phyloP scores from a whole-genome alignment of 345 rosid species.

The Boechera stricta region DNA sequence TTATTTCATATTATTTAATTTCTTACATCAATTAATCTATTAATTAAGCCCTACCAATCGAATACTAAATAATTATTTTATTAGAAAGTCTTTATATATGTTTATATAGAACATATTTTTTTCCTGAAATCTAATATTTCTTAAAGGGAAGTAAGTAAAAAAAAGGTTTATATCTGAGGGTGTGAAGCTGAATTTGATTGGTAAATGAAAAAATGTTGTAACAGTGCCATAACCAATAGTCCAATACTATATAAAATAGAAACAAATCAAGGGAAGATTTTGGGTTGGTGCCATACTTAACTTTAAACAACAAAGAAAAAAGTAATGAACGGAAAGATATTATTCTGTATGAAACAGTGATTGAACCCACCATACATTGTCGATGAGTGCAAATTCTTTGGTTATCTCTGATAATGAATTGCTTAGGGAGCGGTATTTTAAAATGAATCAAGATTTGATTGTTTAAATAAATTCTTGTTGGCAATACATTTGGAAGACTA shows the following conservation, averaged over 20 bases:
- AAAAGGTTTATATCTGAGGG: too few species aligned
- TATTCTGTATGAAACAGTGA: conserved; percentile 7
- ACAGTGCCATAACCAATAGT: conserved; percentile 17
- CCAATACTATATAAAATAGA: conserved; percentile 8
- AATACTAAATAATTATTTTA: too few species aligned
- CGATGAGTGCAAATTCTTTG: conserved; percentile 6
- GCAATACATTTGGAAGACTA: conserved; percentile 21
- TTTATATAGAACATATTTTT: too few species aligned
- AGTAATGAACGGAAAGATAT: not conserved
- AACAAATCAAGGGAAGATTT: conserved; percentile 25
- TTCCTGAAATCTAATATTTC: too few species aligned
- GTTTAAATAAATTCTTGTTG: conserved; percentile 19
- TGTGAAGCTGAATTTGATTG: too few species aligned
- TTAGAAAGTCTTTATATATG: too few species aligned
- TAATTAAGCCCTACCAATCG: too few species aligned
- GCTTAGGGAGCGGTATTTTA: not conserved
- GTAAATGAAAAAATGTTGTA: not conserved
- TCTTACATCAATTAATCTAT: too few species aligned
- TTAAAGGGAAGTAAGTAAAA: too few species aligned
- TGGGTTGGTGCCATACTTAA: conserved; percentile 26
- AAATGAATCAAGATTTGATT: not conserved
- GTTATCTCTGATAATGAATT: conserved; percentile 20
- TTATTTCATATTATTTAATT: too few species aligned
- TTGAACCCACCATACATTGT: conserved; percentile 12
- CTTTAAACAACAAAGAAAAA: not conserved